A percentile compares a stretch with the other conserved stretches of the same genome.
These are phyloP conservation scores for Dysphania ambrosioides DNA, from an alignment of 148 eudicot genomes.

Conservation along the genomic window DNA sequence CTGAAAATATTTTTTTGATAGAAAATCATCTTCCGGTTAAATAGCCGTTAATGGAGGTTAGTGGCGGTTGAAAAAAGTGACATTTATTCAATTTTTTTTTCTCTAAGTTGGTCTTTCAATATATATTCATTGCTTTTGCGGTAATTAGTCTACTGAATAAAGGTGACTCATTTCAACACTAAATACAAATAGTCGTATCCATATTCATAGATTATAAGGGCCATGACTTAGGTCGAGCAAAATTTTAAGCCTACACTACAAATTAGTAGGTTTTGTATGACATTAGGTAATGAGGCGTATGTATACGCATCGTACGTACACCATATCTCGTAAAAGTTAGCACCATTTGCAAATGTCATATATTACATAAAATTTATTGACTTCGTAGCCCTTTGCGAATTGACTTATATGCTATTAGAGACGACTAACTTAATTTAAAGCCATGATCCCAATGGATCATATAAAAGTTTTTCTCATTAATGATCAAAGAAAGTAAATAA, in stretches of 20 bases:
- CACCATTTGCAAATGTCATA: no score
- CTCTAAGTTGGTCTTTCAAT: not conserved
- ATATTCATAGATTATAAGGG: not conserved
- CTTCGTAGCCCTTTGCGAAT: no score
- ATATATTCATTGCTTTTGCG: slow-evolving; percentile 10
- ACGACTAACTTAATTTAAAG: no score
- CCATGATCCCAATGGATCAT: no score
- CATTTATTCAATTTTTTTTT: not conserved
- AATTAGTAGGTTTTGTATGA: not conserved
- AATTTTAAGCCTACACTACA: not conserved
- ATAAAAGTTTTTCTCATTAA: no score
- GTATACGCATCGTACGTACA: no score
- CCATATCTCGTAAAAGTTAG: no score
- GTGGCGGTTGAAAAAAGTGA: slow-evolving; percentile 22
- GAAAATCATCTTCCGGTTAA: not conserved
- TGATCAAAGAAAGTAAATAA: no score
- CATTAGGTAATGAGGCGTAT: no score
- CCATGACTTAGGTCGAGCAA: not conserved
- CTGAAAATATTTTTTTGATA: not conserved
- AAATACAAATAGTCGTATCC: not conserved
- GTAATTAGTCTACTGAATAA: slow-evolving; percentile 8
- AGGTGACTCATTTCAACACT: not conserved
- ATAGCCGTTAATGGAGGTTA: slow-evolving; percentile 33
- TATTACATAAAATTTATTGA: no score
- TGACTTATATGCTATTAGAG: no score